Conservation (phyloP, 2,329 filamentous ascomycete species). For the Ustilaginoidea virens region DNA sequence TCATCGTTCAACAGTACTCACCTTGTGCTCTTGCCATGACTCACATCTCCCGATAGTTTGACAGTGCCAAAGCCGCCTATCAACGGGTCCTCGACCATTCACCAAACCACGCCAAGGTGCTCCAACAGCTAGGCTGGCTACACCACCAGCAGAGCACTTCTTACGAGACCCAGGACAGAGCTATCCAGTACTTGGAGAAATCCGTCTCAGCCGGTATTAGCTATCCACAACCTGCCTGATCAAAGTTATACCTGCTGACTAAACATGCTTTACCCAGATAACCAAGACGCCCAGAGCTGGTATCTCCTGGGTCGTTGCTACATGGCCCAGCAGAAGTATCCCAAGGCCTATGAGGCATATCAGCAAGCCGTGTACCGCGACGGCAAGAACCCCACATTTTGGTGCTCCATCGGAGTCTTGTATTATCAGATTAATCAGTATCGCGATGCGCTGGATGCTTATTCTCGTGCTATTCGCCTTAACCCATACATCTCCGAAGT, state of each 20-base stretch:
- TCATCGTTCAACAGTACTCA: too few relatives aligned
- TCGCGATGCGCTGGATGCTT: conserved; percentile 90
- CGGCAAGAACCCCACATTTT: conserved; percentile 94
- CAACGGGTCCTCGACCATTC: conserved; percentile 86
- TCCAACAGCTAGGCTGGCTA: conserved; percentile 95
- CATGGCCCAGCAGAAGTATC: conserved; percentile 98
- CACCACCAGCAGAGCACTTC: conserved; percentile 91
- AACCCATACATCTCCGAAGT: conserved; percentile 98
- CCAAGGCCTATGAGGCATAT: conserved; percentile 95
- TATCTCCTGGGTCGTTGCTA: conserved; percentile 95
- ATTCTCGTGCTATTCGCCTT: conserved; percentile 86
- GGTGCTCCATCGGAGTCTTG: conserved; percentile 96
- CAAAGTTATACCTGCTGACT: too few relatives aligned
- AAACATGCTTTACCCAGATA: conserved; percentile 42
- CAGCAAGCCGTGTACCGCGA: conserved; percentile 98
- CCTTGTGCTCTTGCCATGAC: too few relatives aligned
- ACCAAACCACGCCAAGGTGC: conserved; percentile 90
- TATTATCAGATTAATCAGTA: conserved; percentile 99
- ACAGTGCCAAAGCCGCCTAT: conserved; percentile 84
- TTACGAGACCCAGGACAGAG: conserved; percentile 85
- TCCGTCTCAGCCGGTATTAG: conserved; percentile 86
- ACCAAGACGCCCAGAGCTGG: conserved; percentile 94
- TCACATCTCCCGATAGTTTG: conserved; percentile 49
- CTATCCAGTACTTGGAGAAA: conserved; percentile 94
- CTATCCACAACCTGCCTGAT: too few relatives aligned